A percentile compares a stretch with the other conserved stretches of the same genome.
Conservation (phyloP, 164 flowering plant genomes). For the Saururus chinensis region DNA sequence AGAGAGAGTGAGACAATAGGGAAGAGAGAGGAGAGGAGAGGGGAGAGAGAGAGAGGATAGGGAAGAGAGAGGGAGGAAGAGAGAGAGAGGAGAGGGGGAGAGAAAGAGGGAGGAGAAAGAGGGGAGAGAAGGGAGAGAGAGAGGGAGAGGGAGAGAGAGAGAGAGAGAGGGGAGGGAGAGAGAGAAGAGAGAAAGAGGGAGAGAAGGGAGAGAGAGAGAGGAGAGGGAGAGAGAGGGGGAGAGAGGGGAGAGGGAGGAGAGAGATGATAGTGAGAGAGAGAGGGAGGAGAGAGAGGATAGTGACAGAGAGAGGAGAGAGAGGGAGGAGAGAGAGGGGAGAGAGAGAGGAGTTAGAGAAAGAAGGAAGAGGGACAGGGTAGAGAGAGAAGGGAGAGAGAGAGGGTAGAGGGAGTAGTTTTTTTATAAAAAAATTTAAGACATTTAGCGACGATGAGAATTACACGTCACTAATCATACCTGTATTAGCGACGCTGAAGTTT, state of each 20-base stretch:
- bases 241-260: neutral
- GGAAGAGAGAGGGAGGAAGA: conserved; percentile 2
- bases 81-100: neutral
- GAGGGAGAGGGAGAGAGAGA: neutral
- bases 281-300: neutral
- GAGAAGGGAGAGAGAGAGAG: neutral
- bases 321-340: neutral
- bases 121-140: neutral
- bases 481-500: too few species aligned
- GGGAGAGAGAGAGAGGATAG: too few species aligned
- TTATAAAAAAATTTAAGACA: too few species aligned
- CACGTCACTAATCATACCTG: too few species aligned
- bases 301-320: neutral
- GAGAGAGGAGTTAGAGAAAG: too few species aligned
- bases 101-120: neutral
- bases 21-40: too few species aligned
- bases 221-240: neutral
- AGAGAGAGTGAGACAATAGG: too few species aligned
- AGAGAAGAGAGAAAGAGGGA: neutral
- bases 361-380: neutral
- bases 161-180: neutral
- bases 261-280: too few species aligned
- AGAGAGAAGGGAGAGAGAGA: too few species aligned
- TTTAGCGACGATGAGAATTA: too few species aligned
- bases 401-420: too few species aligned